Evolutionary conservation across 495 filamentous ascomycete species (phyloP).

Genomic region (Friedmanniomyces simplex): DNA sequence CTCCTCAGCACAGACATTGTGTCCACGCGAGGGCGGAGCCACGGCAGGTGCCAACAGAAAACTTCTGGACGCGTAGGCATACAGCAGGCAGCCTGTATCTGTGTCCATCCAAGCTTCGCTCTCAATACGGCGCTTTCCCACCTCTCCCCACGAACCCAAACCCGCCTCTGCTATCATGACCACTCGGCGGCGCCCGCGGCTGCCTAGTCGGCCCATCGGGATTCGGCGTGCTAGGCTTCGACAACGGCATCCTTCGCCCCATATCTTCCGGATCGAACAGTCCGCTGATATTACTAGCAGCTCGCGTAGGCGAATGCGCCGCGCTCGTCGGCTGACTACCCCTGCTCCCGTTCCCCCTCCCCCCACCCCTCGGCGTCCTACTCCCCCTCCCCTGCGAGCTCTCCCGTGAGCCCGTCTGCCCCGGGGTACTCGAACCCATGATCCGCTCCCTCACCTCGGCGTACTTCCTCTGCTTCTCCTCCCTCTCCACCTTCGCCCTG

Average conservation of each 20-base stretch:
- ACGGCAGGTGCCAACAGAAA: too few relatives aligned
- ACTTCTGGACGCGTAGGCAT: too few relatives aligned
- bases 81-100: too few relatives aligned
- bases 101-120: too few relatives aligned
- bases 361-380: slow-evolving; percentile 10
- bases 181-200: slow-evolving; percentile 1
- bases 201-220: background rate
- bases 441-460: slow-evolving; percentile 73
- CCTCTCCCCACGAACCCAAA: slow-evolving; percentile 9
- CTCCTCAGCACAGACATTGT: too few relatives aligned
- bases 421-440: slow-evolving; percentile 57
- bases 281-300: slow-evolving; percentile 32
- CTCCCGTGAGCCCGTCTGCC: slow-evolving; percentile 56
- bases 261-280: slow-evolving; percentile 63
- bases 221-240: slow-evolving; percentile 21
- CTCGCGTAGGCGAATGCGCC: slow-evolving; percentile 33
- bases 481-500: slow-evolving; percentile 61
- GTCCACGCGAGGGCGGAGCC: too few relatives aligned
- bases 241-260: slow-evolving; percentile 41
- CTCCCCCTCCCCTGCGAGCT: slow-evolving; percentile 28
- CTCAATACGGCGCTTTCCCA: background rate
- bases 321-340: slow-evolving; percentile 42
- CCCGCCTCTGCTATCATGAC: background rate
- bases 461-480: slow-evolving; percentile 83
- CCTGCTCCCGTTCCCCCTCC: slow-evolving; percentile 25